Conservation (phyloP, 108 stramenopile species). For the Nannochloropsis salina region DNA sequence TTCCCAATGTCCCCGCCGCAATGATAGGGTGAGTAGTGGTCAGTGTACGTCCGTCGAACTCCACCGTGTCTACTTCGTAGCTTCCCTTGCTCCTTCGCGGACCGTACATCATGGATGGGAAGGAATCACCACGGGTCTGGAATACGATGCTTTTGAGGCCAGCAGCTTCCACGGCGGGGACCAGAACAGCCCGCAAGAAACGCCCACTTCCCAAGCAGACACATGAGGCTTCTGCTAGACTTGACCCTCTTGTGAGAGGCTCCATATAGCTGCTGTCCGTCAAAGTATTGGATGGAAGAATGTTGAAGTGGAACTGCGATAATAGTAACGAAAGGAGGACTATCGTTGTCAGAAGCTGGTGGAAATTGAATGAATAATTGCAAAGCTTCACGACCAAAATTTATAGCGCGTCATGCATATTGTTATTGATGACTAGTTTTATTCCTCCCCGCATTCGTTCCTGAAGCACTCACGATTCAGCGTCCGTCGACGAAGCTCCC, state of each 20-base stretch:
- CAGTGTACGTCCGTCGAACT: conserved; percentile 52
- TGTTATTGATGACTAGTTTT: too few relatives aligned
- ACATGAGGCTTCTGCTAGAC: conserved; percentile 42
- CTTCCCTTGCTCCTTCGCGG: conserved; percentile 17
- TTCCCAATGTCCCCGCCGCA: conserved; percentile 66
- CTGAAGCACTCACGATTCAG: too few relatives aligned
- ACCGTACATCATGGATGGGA: conserved; percentile 52
- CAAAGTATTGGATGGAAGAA: not conserved
- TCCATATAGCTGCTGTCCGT: not conserved
- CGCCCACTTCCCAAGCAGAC: conserved; percentile 75
- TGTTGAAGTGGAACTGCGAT: too few relatives aligned
- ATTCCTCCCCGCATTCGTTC: too few relatives aligned
- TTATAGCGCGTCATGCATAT: too few relatives aligned
- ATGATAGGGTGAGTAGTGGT: conserved; percentile 54
- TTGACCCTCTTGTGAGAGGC: not conserved
- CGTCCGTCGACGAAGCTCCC: too few relatives aligned
- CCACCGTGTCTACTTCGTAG: conserved; percentile 66
- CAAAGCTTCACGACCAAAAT: too few relatives aligned
- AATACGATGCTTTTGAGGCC: conserved; percentile 52
- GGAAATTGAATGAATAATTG: too few relatives aligned
- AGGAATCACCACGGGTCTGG: conserved; percentile 66
- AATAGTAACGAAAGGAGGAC: too few relatives aligned
- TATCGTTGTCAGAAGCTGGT: too few relatives aligned
- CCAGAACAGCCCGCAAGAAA: conserved; percentile 72
- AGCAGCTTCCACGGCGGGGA: conserved; percentile 60